Percentiles rank a stretch among this genome's conserved stretches.
These are phyloP conservation scores for Trichoderma citrinoviride DNA, from an alignment of 2,329 filamentous ascomycete genomes.

Conservation along the genomic window DNA sequence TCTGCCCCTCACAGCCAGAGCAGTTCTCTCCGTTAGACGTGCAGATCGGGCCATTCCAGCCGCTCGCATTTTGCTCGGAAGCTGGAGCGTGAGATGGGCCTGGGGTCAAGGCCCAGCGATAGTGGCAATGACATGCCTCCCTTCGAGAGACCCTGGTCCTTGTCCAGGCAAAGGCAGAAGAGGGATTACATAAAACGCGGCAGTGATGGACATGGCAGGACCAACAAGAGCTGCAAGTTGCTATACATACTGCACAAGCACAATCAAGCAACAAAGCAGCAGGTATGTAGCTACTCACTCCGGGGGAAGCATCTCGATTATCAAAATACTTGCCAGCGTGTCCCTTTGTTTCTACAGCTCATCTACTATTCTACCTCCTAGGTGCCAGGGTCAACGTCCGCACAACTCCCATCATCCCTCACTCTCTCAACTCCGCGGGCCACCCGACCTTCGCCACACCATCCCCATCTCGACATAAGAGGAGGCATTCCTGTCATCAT, in stretches of 20 bases:
- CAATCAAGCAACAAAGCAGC: too few species aligned
- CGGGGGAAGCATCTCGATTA: too few species aligned
- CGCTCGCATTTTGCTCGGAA: constrained; percentile 12
- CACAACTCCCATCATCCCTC: background rate
- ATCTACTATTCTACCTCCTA: too few species aligned
- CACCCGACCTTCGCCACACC: background rate
- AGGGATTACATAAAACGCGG: constrained; percentile 11
- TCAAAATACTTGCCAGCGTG: too few species aligned
- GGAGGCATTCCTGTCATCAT: background rate
- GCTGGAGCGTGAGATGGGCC: constrained; percentile 10
- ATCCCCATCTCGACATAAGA: background rate
- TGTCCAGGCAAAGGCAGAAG: background rate
- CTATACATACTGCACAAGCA: too few species aligned
- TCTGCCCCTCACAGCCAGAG: constrained; percentile 9
- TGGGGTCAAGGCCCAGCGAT: background rate
- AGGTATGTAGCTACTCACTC: too few species aligned
- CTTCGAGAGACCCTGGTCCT: constrained; percentile 5
- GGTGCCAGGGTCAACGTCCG: too few species aligned
- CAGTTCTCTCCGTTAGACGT: constrained; percentile 6
- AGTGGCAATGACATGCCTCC: constrained; percentile 14
- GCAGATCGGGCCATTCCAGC: constrained; percentile 16
- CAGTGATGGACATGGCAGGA: background rate
- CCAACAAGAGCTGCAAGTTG: too few species aligned
- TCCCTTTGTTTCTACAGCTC: too few species aligned
- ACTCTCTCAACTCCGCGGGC: too few species aligned